phyloP scores from a whole-genome alignment of 306 rosid species.

The Fragaria vesca region DNA sequence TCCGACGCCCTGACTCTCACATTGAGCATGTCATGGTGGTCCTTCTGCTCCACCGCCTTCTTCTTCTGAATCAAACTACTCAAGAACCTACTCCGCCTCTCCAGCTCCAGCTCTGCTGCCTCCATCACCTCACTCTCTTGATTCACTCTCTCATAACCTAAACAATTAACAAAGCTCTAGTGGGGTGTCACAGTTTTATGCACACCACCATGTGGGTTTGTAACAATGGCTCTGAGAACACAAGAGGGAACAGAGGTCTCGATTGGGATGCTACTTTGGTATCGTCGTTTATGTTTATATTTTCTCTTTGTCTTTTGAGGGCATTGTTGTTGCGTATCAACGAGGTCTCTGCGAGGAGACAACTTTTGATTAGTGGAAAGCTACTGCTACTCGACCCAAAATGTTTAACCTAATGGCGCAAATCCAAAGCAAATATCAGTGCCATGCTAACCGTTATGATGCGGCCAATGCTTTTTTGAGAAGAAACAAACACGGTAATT shows the following conservation, averaged over 20 bases:
- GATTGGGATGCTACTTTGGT: constrained; percentile 21
- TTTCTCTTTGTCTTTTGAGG: constrained; percentile 23
- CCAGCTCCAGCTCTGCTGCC: constrained; percentile 82
- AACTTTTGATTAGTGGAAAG: constrained; percentile 17
- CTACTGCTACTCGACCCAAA: constrained; percentile 11
- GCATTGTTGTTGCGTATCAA: constrained; percentile 26
- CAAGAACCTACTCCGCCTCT: constrained; percentile 80
- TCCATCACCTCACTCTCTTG: constrained; percentile 30
- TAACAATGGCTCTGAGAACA: constrained; percentile 28
- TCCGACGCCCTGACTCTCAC: constrained; percentile 72
- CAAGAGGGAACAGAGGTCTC: constrained; percentile 27
- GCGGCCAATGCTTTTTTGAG: not conserved
- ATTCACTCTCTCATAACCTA: constrained; percentile 29
- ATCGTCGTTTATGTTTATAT: not conserved
- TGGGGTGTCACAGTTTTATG: constrained; percentile 28
- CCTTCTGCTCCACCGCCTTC: constrained; percentile 67
- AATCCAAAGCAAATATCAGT: not conserved
- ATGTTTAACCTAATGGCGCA: not conserved
- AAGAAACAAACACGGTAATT: constrained; percentile 23
- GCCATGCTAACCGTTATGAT: not conserved
- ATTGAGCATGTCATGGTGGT: constrained; percentile 47
- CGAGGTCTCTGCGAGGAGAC: constrained; percentile 23
- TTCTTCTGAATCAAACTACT: constrained; percentile 73
- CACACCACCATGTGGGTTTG: constrained; percentile 29
- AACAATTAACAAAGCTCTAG: not conserved